Conservation (phyloP, 2,329 filamentous ascomycete species). For the Alternaria infectoria region DNA sequence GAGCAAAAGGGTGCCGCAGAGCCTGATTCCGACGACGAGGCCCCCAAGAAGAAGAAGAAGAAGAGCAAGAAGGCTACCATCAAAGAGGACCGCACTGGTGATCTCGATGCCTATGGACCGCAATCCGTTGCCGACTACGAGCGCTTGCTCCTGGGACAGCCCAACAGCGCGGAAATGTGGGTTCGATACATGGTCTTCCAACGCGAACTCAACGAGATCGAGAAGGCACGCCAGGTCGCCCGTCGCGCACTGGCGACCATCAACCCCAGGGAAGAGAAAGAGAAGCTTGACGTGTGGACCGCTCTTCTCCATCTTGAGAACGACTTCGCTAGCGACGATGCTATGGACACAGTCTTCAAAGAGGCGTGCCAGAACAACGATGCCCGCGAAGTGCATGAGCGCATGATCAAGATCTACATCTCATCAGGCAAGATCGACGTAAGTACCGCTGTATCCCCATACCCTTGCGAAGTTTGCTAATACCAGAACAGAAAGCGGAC, state of each 20-base stretch:
- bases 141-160: constrained; percentile 86
- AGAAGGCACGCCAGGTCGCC: constrained; percentile 85
- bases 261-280: constrained; percentile 85
- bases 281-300: constrained; percentile 95
- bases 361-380: constrained; percentile 94
- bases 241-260: constrained; percentile 91
- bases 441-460: constrained; percentile 49
- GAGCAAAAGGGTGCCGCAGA: constrained; percentile 63
- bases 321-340: constrained; percentile 82
- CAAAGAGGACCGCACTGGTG: constrained; percentile 87
- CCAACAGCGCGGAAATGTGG: constrained; percentile 93
- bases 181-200: constrained; percentile 99
- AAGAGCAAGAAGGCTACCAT: constrained; percentile 78
- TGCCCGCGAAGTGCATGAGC: constrained; percentile 84
- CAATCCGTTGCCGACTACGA: constrained; percentile 93
- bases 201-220: constrained; percentile 86
- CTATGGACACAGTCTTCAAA: constrained; percentile 85
- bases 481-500: constrained; percentile 74
- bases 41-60: constrained; percentile 67
- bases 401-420: constrained; percentile 92
- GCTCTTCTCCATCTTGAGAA: constrained; percentile 94
- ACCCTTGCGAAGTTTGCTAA: constrained; percentile 23
- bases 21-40: constrained; percentile 60
- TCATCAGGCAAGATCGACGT: constrained; percentile 85
- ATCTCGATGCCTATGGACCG: constrained; percentile 85